Conservation (phyloP, 768 basidiomycete genomes). For the Mycena venus region DNA sequence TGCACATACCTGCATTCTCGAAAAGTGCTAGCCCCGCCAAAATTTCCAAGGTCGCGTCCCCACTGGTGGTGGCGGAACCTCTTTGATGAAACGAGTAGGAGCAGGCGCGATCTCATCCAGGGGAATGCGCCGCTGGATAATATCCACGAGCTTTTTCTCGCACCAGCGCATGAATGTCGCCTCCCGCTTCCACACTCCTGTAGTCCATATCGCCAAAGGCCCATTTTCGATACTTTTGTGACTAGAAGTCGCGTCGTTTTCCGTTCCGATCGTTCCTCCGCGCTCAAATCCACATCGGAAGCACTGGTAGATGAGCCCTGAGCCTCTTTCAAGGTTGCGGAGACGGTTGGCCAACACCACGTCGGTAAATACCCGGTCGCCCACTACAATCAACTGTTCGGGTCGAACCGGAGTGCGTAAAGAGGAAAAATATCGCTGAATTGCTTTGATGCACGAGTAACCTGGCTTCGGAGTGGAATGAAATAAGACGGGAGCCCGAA, state of each 20-base stretch:
- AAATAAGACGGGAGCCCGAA: slow-evolving; percentile 85
- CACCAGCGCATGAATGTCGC: slow-evolving; percentile 71
- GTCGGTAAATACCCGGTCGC: slow-evolving; percentile 95
- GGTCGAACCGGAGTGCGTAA: slow-evolving; percentile 67
- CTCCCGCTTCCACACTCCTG: slow-evolving; percentile 77
- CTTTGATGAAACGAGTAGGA: slow-evolving; percentile 47
- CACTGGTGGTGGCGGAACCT: slow-evolving; percentile 25
- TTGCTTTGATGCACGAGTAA: slow-evolving; percentile 78
- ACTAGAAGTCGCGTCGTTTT: slow-evolving; percentile 34
- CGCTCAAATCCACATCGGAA: slow-evolving; percentile 42
- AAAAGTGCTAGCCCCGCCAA: slow-evolving; percentile 24
- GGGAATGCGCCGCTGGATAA: slow-evolving; percentile 58
- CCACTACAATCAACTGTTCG: slow-evolving; percentile 83
- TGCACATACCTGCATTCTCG: neutral
- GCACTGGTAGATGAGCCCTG: slow-evolving; percentile 35
- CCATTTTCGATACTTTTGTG: slow-evolving; percentile 45
- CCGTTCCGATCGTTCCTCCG: slow-evolving; percentile 40
- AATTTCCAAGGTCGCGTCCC: slow-evolving; percentile 26
- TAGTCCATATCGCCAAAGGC: slow-evolving; percentile 80
- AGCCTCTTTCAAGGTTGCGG: slow-evolving; percentile 39
- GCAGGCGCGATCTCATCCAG: slow-evolving; percentile 36
- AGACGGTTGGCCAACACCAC: slow-evolving; percentile 88
- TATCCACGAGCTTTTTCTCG: slow-evolving; percentile 65
- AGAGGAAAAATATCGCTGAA: slow-evolving; percentile 82
- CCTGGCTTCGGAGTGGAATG: slow-evolving; percentile 87